Conservation (phyloP, 2,329 filamentous ascomycete species). For the Colletotrichum australisinense region DNA sequence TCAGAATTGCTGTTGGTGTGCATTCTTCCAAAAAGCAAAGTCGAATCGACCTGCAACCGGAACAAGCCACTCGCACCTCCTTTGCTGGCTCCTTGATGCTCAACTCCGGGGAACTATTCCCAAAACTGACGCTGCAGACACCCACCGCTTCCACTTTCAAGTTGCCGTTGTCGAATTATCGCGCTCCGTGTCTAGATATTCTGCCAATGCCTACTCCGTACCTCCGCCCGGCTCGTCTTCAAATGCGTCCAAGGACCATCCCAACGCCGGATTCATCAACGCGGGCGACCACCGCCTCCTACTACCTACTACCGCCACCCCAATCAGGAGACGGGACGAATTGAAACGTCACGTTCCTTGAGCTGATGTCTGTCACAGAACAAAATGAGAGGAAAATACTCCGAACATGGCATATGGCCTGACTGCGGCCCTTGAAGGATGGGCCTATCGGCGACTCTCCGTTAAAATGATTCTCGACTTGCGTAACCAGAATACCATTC, state of each 20-base stretch:
- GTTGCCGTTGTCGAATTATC: background rate
- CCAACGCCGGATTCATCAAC: background rate
- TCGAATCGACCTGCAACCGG: background rate
- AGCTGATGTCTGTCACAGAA: conserved; percentile 23
- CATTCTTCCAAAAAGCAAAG: background rate
- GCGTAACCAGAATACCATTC: background rate
- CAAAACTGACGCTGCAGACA: background rate
- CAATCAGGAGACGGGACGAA: conserved; percentile 13
- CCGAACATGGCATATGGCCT: background rate
- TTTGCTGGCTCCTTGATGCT: background rate
- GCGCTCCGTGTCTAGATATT: background rate
- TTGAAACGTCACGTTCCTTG: conserved; percentile 30
- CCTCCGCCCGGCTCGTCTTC: background rate
- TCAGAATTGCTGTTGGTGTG: conserved; percentile 16
- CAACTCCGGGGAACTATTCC: background rate
- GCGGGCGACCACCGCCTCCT: background rate
- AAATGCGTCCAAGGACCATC: background rate
- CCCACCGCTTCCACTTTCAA: background rate
- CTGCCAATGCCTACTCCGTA: background rate
- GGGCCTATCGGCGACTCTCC: conserved; percentile 1
- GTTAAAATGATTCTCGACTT: background rate
- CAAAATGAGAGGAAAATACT: conserved; percentile 24
- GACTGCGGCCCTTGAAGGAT: background rate
- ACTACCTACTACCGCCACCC: background rate
- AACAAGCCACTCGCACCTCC: background rate